Base-by-base conservation (phyloP, 2,329 filamentous ascomycete species). In the Penicillium sp. region DNA sequence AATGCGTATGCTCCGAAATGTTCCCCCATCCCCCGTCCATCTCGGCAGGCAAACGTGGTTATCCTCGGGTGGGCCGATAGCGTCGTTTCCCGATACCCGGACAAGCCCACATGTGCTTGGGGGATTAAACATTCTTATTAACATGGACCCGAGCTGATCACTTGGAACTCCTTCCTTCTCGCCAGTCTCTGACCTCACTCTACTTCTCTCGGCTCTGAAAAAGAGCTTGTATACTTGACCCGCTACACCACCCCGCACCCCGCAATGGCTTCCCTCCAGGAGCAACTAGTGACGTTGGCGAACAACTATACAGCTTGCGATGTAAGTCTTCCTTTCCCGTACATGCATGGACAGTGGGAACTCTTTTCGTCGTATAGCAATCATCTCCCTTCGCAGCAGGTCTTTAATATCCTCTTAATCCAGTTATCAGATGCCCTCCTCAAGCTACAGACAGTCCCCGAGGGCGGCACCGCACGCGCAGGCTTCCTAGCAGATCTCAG, bases 341-440 rank as follows among this genome's bases (percentile, higher is more conserved):
- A 37, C 11, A 19, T 6, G 4, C 5, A 43, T 11, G 8, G 3
- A 11, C 1, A 33, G 5, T 25, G 7, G 2, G 38, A n/a, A 8
- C 16, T 40, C 40, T 22, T 13, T 37, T 8, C 25, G 10, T 22
- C 6, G 13, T 43, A 43, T 13, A 13, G 6, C 10, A 13, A 19
- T 10, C 45, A 3, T 14, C 16, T 51, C 14, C 16, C 2, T 22
- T 4, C n/a, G 22, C 11, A 8, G 16, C 13, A 4, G n/a, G 2
- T 10, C 30, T 52, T 46, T 52, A 26, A 52, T 51, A 13, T 26
- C 28, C n/a, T 13, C 7, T 42, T 14, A 5, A 5, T 33, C 37
- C 55, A 91, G 81, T 80, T 92, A 62, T 90, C 89, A 11, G 90
- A 93, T 73, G 89, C 89, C 6, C 82, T 93, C 1, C 81, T 91